Conservation (phyloP, 306 rosid species). For the Cicer yamashitae region DNA sequence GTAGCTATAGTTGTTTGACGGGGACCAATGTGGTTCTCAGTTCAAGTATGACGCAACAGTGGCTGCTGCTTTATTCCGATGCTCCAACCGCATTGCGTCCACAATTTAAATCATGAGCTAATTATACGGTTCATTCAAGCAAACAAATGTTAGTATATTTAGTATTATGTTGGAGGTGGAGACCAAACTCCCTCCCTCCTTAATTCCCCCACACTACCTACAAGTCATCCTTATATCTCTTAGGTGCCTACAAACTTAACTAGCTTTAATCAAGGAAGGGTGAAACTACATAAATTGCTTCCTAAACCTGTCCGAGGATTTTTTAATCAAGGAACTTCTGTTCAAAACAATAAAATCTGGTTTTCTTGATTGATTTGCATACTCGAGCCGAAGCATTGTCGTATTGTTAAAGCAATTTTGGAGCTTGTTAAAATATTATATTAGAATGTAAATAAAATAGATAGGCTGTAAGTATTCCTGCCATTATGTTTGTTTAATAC, state of each 20-base stretch:
- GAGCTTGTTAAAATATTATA: background rate
- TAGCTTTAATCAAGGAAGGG: constrained; percentile 20
- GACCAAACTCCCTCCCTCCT: background rate
- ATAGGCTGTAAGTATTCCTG: too few species aligned
- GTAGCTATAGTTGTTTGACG: background rate
- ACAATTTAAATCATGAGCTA: constrained; percentile 6
- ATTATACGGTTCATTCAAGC: background rate
- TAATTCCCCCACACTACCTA: background rate
- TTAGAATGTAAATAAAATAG: too few species aligned
- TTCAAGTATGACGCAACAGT: background rate
- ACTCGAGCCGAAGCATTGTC: constrained; percentile 7
- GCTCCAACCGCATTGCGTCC: background rate
- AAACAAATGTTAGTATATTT: background rate
- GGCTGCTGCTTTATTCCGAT: background rate
- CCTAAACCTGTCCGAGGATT: background rate
- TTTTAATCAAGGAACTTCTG: too few species aligned
- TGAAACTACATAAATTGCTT: constrained; percentile 19
- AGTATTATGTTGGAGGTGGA: background rate
- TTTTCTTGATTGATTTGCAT: background rate
- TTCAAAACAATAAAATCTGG: too few species aligned
- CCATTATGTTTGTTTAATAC: too few species aligned
- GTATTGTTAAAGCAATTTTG: background rate
- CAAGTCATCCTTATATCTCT: background rate
- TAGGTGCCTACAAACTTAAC: background rate
- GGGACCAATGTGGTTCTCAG: background rate